Conservation (phyloP, 805 yeast genomes). For the Candida awuae region DNA sequence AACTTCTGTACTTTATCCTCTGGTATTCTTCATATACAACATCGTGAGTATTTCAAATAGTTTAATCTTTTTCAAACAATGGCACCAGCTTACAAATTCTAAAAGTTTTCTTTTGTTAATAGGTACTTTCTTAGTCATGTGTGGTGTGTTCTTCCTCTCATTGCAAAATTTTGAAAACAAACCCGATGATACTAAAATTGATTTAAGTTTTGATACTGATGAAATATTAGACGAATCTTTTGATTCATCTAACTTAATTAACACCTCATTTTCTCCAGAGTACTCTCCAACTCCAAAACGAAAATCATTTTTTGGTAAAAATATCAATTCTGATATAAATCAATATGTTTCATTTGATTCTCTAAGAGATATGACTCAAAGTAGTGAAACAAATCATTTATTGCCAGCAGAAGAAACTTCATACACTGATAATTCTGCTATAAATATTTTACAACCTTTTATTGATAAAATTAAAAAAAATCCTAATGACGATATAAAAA, state of each 20-base stretch:
- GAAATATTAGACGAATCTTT: no score
- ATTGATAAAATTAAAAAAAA: slow-evolving; percentile 13
- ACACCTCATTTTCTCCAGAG: background rate
- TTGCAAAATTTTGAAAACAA: slow-evolving; percentile 35
- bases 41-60: slow-evolving; percentile 60
- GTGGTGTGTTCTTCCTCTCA: slow-evolving; percentile 65
- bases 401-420: background rate
- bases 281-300: slow-evolving; percentile 1
- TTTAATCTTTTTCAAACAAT: slow-evolving; percentile 48
- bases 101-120: slow-evolving; percentile 34
- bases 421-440: background rate
- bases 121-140: slow-evolving; percentile 44
- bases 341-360: slow-evolving; percentile 37
- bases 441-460: slow-evolving; percentile 20
- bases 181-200: background rate
- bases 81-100: slow-evolving; percentile 29
- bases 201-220: no score
- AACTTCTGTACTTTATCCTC: slow-evolving; percentile 74
- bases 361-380: slow-evolving; percentile 22
- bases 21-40: slow-evolving; percentile 79
- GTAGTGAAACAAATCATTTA: background rate
- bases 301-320: background rate
- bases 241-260: background rate
- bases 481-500: background rate
- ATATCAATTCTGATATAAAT: slow-evolving; percentile 14